These are phyloP conservation scores for Dalbergia oliveri DNA, from an alignment of 306 rosid species.

Conservation along the genomic window DNA sequence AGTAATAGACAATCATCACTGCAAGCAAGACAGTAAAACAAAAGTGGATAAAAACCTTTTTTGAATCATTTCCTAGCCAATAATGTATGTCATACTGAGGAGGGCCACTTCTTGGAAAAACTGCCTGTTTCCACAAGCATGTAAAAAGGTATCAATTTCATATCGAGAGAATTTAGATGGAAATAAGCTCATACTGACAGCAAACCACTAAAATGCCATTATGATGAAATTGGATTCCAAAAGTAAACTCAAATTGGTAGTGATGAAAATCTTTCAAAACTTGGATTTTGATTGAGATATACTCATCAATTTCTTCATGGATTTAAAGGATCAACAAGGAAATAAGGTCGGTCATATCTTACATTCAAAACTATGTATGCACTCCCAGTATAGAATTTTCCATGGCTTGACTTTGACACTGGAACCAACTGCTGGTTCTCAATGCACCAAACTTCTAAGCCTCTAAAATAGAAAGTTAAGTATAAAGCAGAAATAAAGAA, in stretches of 20 bases:
- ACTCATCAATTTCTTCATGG: not conserved
- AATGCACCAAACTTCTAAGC: slow-evolving; percentile 93
- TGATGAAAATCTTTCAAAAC: slow-evolving; percentile 24
- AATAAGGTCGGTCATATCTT: slow-evolving; percentile 55
- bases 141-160: slow-evolving; percentile 37
- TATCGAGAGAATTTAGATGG: slow-evolving; percentile 21
- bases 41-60: slow-evolving; percentile 59
- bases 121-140: slow-evolving; percentile 71
- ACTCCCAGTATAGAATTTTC: slow-evolving; percentile 87
- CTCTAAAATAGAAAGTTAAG: slow-evolving; percentile 70
- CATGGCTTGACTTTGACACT: slow-evolving; percentile 69
- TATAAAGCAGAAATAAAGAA: slow-evolving; percentile 49
- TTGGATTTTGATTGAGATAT: slow-evolving; percentile 21
- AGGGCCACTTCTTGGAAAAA: slow-evolving; percentile 67
- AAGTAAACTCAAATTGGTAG: slow-evolving; percentile 14
- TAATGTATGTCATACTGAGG: slow-evolving; percentile 87
- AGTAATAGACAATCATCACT: slow-evolving; percentile 15
- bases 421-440: slow-evolving; percentile 75
- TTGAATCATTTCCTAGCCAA: slow-evolving; percentile 83
- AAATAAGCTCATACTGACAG: slow-evolving; percentile 30
- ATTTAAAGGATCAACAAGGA: slow-evolving; percentile 33
- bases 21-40: slow-evolving; percentile 21
- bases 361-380: slow-evolving; percentile 86
- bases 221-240: slow-evolving; percentile 27
- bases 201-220: slow-evolving; percentile 31